Conservation (phyloP, 1,284 basidiomycete genomes). For the Pyrrhoderma lamaoense region DNA sequence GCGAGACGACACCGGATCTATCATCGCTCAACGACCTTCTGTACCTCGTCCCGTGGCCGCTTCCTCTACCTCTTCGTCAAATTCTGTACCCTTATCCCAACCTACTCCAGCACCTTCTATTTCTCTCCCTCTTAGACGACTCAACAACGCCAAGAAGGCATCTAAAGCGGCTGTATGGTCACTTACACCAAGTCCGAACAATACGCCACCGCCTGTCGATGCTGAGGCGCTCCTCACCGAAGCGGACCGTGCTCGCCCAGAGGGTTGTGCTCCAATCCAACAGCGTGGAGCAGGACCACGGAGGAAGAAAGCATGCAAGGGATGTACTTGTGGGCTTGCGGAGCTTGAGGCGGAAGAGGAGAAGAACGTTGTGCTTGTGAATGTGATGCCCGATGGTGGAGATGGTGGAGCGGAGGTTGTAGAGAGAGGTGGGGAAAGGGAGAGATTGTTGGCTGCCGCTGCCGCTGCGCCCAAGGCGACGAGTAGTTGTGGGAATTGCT, state of each 20-base stretch:
- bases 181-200: slow-evolving; percentile 35
- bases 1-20: slow-evolving; percentile 30
- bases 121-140: slow-evolving; percentile 32
- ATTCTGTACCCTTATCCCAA: slow-evolving; percentile 31
- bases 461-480: slow-evolving; percentile 76
- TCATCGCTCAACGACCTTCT: slow-evolving; percentile 54
- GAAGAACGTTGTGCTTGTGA: slow-evolving; percentile 51
- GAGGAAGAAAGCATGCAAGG: slow-evolving; percentile 87
- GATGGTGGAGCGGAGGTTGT: slow-evolving; percentile 42
- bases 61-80: slow-evolving; percentile 29
- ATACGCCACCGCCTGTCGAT: slow-evolving; percentile 56
- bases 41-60: slow-evolving; percentile 36
- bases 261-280: slow-evolving; percentile 53
- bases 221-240: slow-evolving; percentile 69
- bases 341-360: slow-evolving; percentile 79
- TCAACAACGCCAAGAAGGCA: slow-evolving; percentile 21
- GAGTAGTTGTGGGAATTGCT: slow-evolving; percentile 96
- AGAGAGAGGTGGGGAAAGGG: slow-evolving; percentile 49
- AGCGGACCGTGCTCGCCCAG: slow-evolving; percentile 63
- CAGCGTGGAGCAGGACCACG: slow-evolving; percentile 40
- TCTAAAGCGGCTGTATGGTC: slow-evolving; percentile 78
- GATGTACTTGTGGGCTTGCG: slow-evolving; percentile 88
- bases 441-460: slow-evolving; percentile 57
- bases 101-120: neutral
- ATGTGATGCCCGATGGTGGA: slow-evolving; percentile 35